Base-by-base conservation (phyloP, 2,329 filamentous ascomycete species). In the Aplosporella prunicola region DNA sequence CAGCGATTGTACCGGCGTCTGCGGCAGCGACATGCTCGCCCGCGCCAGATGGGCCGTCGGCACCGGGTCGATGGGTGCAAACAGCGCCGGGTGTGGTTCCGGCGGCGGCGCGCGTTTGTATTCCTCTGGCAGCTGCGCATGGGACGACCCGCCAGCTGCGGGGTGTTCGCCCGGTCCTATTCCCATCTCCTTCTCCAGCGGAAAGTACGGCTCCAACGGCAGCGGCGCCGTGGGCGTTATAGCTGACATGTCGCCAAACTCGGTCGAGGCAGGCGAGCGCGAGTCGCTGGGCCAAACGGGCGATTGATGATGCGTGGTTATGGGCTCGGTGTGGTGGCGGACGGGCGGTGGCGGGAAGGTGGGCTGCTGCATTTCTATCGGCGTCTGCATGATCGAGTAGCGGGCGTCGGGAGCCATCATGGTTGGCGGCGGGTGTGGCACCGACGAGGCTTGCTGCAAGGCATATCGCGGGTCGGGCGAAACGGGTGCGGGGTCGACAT, bases 311-410 rank as follows among this genome's bases (percentile, higher is more conserved):
- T 35, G 38, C 9, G 44, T 51, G 46, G 49, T 47, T 8, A 49
- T 49, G 29, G 48, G 46, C 27, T 39, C 37, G 13, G 32, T 31
- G 41, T 49, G 11, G 36, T 42, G 9, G 45, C 42, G 30, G 41
- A 45, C 15, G 47, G 47, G 51, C 35, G 48, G 38, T 8, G 51
- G 48, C 15, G 30, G 43, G 28, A 31, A 27, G 50, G 46, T 35
- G 32, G 47, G 24, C 44, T 53, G 27, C 52, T 49, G 41, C 51
- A 52, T 39, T 58, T 43, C 56, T 9, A 55, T 45, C 6, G 58
- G 57, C 13, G 57, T 60, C 22, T 55, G 52, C 26, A 54, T 51
- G 45, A 57, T 60, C 4, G 56, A 58, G 37, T 58, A 58, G 32
- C 56, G 51, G 38, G 42, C 48, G 20, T 43, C 31, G 14, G 18